Conservation (phyloP, 2,329 filamentous ascomycete species). For the Colletotrichum sp. region DNA sequence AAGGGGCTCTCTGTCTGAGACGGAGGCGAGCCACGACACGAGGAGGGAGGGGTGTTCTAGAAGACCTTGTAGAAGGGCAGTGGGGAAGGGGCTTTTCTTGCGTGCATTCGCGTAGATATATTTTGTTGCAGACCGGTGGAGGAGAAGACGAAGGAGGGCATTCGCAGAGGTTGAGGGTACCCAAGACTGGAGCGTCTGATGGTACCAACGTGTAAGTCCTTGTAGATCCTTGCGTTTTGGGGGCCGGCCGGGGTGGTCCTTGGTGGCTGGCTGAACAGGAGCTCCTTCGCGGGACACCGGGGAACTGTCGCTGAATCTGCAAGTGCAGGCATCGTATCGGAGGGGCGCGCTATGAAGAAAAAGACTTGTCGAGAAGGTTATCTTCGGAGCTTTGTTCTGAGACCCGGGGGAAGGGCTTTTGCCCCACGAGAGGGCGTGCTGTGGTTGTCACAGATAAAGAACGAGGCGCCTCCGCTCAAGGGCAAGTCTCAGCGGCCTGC, state of each 20-base stretch:
- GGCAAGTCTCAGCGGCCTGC: background rate
- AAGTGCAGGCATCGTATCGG: constrained; percentile 2
- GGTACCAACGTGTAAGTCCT: background rate
- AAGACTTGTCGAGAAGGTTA: constrained; percentile 7
- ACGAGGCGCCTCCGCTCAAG: background rate
- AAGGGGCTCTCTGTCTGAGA: background rate
- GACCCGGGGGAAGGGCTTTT: background rate
- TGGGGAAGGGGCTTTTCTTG: constrained; percentile 8
- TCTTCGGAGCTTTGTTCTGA: constrained; percentile 16
- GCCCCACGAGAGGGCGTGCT: background rate
- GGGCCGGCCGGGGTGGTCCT: background rate
- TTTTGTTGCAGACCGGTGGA: constrained; percentile 7
- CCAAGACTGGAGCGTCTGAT: background rate
- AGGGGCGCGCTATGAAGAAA: background rate
- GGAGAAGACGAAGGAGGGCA: background rate
- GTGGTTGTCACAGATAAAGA: constrained; percentile 15
- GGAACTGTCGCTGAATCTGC: constrained; percentile 1
- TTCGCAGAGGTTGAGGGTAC: background rate
- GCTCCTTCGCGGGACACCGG: background rate
- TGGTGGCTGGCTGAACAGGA: background rate
- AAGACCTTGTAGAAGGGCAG: background rate
- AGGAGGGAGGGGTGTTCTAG: constrained; percentile 1
- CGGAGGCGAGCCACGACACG: background rate
- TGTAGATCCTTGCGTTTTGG: background rate
- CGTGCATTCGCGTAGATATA: constrained; percentile 10